Percentiles rank a stretch among this genome's conserved stretches.
Conservation (phyloP, 176 grass and related monocot genomes). For the Aegilops bicornis region DNA sequence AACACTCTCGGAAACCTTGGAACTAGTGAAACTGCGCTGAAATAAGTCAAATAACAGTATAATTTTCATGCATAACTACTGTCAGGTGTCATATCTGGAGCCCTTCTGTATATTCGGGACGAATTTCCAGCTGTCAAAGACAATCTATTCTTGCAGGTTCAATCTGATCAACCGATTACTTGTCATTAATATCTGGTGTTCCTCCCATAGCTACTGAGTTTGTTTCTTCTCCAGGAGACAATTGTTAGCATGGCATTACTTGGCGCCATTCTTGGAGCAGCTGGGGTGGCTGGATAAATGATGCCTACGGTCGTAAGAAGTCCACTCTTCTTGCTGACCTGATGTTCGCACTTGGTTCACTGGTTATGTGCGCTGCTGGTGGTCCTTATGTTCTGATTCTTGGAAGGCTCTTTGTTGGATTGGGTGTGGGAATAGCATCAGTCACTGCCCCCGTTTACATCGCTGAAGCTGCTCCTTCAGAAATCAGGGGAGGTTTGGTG, state of each 20-base stretch:
- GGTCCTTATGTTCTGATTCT: conserved; percentile 77
- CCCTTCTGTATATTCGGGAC: conserved; percentile 90
- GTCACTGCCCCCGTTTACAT: conserved; percentile 94
- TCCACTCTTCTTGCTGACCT: conserved; percentile 87
- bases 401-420: conserved; percentile 82
- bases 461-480: conserved; percentile 84
- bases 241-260: conserved; percentile 98
- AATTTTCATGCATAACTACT: conserved; percentile 7
- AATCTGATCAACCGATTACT: neutral
- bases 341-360: conserved; percentile 73
- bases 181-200: neutral
- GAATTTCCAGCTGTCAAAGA: conserved; percentile 71
- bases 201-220: neutral
- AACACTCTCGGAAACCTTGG: neutral
- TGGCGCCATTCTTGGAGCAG: conserved; percentile 85
- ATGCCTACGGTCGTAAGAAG: conserved; percentile 83
- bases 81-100: conserved; percentile 93
- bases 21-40: neutral
- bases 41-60: neutral
- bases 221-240: conserved; percentile 70
- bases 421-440: conserved; percentile 85
- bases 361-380: conserved; percentile 76
- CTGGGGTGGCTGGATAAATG: conserved; percentile 90
- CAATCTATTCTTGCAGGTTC: conserved; percentile 89
- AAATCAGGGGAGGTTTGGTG: conserved; percentile 92